Evolutionary conservation across 805 yeast species (phyloP).

Genomic region (Metschnikowia bowlesiae): DNA sequence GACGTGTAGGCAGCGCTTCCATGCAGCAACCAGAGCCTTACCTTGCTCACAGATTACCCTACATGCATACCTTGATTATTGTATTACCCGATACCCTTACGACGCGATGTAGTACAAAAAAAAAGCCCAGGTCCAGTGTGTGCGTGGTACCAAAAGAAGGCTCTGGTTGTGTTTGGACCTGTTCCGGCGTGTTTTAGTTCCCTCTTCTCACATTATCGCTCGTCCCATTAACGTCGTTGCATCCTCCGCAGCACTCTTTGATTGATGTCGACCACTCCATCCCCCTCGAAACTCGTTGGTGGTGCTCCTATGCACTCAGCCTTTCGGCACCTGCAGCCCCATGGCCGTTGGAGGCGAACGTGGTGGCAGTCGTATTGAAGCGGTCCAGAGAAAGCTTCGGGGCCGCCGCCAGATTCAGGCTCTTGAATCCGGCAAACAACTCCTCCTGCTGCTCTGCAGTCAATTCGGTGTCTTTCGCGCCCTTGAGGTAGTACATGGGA

Average conservation of each 20-base stretch:
- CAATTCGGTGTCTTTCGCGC: constrained; percentile 59
- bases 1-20: too few species aligned
- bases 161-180: constrained; percentile 8
- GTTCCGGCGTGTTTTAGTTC: background rate
- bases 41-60: background rate
- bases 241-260: too few species aligned
- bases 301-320: background rate
- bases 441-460: constrained; percentile 46
- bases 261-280: too few species aligned
- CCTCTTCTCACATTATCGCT: too few species aligned
- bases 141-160: constrained; percentile 1
- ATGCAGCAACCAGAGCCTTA: too few species aligned
- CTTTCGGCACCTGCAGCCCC: background rate
- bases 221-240: too few species aligned
- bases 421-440: constrained; percentile 39
- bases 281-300: too few species aligned
- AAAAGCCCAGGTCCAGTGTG: constrained; percentile 7
- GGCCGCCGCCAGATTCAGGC: constrained; percentile 14
- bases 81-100: constrained; percentile 4
- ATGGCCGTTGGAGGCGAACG: background rate
- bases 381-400: constrained; percentile 6
- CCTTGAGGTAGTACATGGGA: constrained; percentile 70
- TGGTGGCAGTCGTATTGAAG: constrained; percentile 3
- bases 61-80: background rate
- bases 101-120: constrained; percentile 10